Evolutionary conservation across 1,284 basidiomycete genomes (phyloP), one percentile per base, ranked within the genome.

Genomic region (Rhizoctonia solani): DNA sequence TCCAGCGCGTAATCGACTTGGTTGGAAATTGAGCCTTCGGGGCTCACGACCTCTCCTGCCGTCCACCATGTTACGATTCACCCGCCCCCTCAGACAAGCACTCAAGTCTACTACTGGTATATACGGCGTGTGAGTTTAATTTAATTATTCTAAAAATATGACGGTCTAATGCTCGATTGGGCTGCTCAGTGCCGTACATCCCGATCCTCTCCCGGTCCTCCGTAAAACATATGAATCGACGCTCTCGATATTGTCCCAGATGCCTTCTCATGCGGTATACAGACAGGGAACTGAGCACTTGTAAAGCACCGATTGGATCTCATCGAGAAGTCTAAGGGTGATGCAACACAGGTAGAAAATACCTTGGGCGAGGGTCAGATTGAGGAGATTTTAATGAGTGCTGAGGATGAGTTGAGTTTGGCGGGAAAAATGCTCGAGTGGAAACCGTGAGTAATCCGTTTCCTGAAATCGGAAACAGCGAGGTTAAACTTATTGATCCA

Each of bases 351-450:
- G 13, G 89, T 83, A 14, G 95, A 97, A 80, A 84, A 81, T 73
- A 82, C 87, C 76, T 74, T 95, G 56, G 83, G 87, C 49, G 85
- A 89, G 75, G 90, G 91, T 0, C 85, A 92, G 72, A 88, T 95
- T 61, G 93, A 96, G 79, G 85, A 94, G 77, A 84, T 90, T 41
- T 74, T 99, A 70, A 82, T 87, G 73, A 87, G 93, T 78, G 95
- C 95, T 2, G 78, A 88, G 72, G 89, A 92, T 72, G 96, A 99
- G 79, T 80, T 92, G 68, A 81, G 79, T 56, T 80, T 98, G 49
- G 90, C 85, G 1, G 82, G 82, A 41, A 92, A 93, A 80, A 93
- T 98, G 90, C 76, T 89, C 25, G 91, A 96, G 76, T 98, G 93
- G 93, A 97, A 98, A 81, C 86, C 92, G 95, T 99, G 78, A 80